Conservation (phyloP, 441 rosid genomes). For the Syzygium malaccense region DNA sequence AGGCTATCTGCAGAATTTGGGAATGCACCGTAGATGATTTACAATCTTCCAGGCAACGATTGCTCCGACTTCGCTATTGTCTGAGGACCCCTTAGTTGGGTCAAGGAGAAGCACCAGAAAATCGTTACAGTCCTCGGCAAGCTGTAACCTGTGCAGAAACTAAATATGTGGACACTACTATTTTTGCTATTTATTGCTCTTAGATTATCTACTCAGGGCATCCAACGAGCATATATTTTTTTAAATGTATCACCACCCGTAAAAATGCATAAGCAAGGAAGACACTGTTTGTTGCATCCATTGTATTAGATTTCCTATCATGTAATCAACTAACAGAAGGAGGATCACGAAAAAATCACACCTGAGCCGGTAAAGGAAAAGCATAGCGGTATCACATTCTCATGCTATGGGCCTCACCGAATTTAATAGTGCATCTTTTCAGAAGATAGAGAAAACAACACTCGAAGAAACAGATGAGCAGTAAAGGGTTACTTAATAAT, state of each 20-base stretch:
- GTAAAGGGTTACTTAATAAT: background rate
- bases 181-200: background rate
- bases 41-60: background rate
- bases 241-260: background rate
- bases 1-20: background rate
- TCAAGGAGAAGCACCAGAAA: background rate
- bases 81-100: background rate
- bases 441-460: background rate
- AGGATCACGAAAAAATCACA: background rate
- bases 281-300: background rate
- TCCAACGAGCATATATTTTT: background rate
- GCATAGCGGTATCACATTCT: background rate
- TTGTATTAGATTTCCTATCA: background rate
- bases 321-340: background rate
- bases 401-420: background rate
- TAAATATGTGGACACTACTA: background rate
- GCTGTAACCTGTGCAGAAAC: background rate
- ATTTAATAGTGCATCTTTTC: background rate
- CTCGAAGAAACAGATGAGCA: background rate
- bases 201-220: background rate
- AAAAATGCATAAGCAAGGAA: background rate
- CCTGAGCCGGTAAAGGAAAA: background rate
- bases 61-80: background rate
- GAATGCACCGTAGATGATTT: background rate
- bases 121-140: background rate